Evolutionary conservation across 2,329 filamentous ascomycete species (phyloP).

Genomic region (Pyrenochaeta sp.): DNA sequence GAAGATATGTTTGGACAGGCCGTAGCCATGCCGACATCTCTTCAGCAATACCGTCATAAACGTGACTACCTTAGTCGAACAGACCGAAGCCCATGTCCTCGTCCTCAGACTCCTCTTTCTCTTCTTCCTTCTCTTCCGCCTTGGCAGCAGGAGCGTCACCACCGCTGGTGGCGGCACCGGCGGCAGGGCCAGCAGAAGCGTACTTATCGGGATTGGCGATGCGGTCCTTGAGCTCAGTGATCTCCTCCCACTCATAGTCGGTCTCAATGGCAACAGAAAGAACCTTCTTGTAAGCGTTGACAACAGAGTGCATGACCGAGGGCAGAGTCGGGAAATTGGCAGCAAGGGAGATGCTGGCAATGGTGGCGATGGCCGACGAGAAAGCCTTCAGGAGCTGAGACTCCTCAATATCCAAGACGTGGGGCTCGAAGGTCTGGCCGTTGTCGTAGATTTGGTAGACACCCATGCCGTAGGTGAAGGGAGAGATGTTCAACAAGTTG

Average conservation of each 20-base stretch:
- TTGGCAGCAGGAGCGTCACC: conserved; percentile 56
- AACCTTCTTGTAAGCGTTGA: conserved; percentile 99
- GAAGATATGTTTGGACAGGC: conserved; percentile 31
- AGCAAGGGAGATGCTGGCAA: conserved; percentile 90
- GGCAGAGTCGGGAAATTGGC: conserved; percentile 95
- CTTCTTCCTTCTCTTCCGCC: conserved; percentile 62
- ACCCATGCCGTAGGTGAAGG: conserved; percentile 84
- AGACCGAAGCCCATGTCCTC: conserved; percentile 64
- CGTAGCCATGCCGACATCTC: conserved; percentile 27
- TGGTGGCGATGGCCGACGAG: conserved; percentile 80
- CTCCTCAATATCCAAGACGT: conserved; percentile 92
- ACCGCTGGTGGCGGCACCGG: conserved; percentile 61
- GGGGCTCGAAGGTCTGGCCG: conserved; percentile 87
- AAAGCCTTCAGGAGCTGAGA: conserved; percentile 89
- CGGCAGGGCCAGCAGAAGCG: conserved; percentile 78
- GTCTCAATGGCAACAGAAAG: conserved; percentile 89
- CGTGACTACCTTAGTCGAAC: conserved; percentile 57
- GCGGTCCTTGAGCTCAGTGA: conserved; percentile 98
- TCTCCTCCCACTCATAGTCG: conserved; percentile 93
- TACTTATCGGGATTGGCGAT: conserved; percentile 99
- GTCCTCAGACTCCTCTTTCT: conserved; percentile 66
- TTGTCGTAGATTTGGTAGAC: conserved; percentile 96
- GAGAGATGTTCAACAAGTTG: conserved; percentile 99
- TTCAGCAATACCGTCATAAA: conserved; percentile 28
- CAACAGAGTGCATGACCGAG: conserved; percentile 92